Percentiles rank a stretch among this genome's conserved stretches.
These are phyloP conservation scores for Withania somnifera DNA, from an alignment of 305 asterid species.

Conservation along the genomic window DNA sequence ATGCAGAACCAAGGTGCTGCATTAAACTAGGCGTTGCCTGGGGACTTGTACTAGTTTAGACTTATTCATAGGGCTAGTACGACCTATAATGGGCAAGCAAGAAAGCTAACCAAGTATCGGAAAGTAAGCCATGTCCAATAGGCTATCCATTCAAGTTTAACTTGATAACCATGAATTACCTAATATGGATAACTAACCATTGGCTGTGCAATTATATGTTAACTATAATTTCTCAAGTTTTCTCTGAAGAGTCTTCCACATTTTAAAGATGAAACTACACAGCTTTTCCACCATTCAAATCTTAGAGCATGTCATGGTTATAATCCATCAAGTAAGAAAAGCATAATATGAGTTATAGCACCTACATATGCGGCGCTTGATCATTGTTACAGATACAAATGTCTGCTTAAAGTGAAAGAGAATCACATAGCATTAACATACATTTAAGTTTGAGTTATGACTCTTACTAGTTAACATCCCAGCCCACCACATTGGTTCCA, in stretches of 20 bases:
- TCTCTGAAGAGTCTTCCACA: neutral
- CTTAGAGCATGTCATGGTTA: neutral
- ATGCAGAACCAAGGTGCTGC: neutral
- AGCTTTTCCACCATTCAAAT: neutral
- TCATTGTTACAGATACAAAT: neutral
- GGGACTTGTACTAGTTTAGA: neutral
- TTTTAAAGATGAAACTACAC: neutral
- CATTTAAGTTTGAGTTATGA: neutral
- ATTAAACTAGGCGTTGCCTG: neutral
- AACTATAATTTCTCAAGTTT: neutral
- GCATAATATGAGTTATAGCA: neutral
- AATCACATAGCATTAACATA: neutral
- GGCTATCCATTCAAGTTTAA: neutral
- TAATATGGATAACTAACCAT: neutral
- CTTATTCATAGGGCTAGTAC: neutral
- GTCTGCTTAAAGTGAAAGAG: neutral
- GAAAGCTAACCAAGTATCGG: neutral
- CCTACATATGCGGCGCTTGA: neutral
- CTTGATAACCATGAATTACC: neutral
- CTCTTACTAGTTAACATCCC: constrained; percentile 73
- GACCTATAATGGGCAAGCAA: neutral
- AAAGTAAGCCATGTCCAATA: neutral
- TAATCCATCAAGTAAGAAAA: neutral
- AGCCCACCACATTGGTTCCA: constrained; percentile 89
- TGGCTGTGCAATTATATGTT: neutral